These are phyloP conservation scores for Kockiozyma suomiensis DNA, from an alignment of 805 yeast species.

Conservation along the genomic window DNA sequence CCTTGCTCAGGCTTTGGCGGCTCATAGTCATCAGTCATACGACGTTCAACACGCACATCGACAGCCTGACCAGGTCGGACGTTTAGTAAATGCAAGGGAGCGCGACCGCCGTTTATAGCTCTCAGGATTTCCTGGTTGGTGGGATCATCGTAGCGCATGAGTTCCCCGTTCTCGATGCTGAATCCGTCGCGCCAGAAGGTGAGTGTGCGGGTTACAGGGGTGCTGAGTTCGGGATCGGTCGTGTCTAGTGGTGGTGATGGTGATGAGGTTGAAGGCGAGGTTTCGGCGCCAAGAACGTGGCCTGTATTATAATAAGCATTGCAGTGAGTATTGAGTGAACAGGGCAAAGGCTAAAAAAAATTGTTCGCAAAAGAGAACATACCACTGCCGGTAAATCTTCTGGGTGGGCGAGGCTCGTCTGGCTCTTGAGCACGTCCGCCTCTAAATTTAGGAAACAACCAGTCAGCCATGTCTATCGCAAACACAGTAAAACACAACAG, in stretches of 20 bases:
- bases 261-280: slow-evolving; percentile 48
- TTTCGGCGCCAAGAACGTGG: slow-evolving; percentile 29
- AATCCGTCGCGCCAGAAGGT: slow-evolving; percentile 98
- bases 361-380: too few species aligned
- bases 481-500: not conserved
- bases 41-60: slow-evolving; percentile 81
- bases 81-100: slow-evolving; percentile 79
- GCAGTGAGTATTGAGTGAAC: too few species aligned
- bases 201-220: slow-evolving; percentile 73
- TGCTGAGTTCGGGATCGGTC: slow-evolving; percentile 39
- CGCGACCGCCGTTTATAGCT: slow-evolving; percentile 80
- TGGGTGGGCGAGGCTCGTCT: slow-evolving; percentile 6
- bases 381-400: slow-evolving; percentile 20
- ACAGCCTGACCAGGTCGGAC: slow-evolving; percentile 92
- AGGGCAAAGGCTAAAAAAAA: too few species aligned
- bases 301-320: too few species aligned
- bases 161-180: slow-evolving; percentile 87
- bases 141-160: slow-evolving; percentile 89
- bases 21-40: slow-evolving; percentile 75
- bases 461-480: not conserved
- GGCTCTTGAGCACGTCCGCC: slow-evolving; percentile 16
- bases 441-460: slow-evolving; percentile 6
- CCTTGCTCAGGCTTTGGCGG: slow-evolving; percentile 61
- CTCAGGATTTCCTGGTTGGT: slow-evolving; percentile 75
- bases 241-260: slow-evolving; percentile 45